Evolutionary conservation across 495 filamentous ascomycete species (phyloP).

Genomic region (Polyplosphaeria fusca): DNA sequence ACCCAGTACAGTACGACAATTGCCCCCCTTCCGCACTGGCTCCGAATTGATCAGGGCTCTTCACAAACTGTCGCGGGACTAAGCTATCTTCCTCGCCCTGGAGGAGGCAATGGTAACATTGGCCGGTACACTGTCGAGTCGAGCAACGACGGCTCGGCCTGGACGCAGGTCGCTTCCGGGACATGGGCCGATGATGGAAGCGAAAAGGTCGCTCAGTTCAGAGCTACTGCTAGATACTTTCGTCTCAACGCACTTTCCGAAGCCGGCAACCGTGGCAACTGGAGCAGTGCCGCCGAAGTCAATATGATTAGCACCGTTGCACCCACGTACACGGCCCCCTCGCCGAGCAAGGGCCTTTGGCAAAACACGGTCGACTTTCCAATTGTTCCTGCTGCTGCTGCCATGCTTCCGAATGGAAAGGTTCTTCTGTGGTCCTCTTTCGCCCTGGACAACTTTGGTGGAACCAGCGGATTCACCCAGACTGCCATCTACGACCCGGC

Average conservation of each 20-base stretch:
- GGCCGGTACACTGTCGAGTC: conserved; percentile 41
- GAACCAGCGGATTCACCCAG: conserved; percentile 43
- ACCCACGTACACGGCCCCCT: conserved; percentile 21
- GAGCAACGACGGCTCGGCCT: conserved; percentile 40
- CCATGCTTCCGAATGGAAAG: conserved; percentile 41
- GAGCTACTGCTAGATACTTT: conserved; percentile 44
- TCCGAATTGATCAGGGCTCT: conserved; percentile 18
- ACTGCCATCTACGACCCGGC: conserved; percentile 46
- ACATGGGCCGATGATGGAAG: conserved; percentile 44
- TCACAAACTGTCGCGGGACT: conserved; percentile 8
- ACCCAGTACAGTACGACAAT: conserved; percentile 5
- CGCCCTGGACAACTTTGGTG: conserved; percentile 40
- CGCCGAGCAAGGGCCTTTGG: conserved; percentile 47
- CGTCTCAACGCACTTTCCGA: conserved; percentile 40
- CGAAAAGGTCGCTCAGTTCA: conserved; percentile 44
- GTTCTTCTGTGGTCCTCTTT: conserved; percentile 49
- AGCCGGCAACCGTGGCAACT: conserved; percentile 39
- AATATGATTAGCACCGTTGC: conserved; percentile 5
- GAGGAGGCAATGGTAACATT: conserved; percentile 41
- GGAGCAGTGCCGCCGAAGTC: conserved; percentile 42
- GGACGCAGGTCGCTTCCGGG: conserved; percentile 45
- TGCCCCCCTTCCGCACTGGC: conserved; percentile 16
- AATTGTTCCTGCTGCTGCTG: conserved; percentile 48
- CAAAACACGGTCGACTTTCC: conserved; percentile 52
- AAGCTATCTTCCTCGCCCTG: conserved; percentile 35